Evolutionary conservation across 1,284 basidiomycete genomes (phyloP), one percentile per base, ranked within the genome.

Genomic region (Malassezia nana): DNA sequence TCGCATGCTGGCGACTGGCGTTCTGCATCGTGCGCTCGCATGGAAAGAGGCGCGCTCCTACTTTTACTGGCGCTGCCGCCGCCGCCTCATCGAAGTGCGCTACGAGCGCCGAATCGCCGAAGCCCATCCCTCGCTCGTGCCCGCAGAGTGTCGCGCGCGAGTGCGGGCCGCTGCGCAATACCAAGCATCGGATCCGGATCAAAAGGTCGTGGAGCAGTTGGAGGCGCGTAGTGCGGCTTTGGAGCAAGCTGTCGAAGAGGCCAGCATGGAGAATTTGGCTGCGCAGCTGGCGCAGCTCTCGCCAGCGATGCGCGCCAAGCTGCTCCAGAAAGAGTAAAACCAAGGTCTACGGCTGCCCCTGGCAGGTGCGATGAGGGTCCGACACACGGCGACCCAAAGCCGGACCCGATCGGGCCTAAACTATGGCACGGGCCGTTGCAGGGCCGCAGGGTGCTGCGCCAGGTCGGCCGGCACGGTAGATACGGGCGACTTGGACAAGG

Each of bases 1-100:
- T 56, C 87, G 92, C 57, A 96, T 98, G 92, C 87, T 94, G 77
- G 91, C 91, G 25, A 96, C 96, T 77, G 91, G 89, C 16, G 75
- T 75, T 25, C 73, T 94, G 86, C 72, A 90, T 85, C 40, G 86
- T 81, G 69, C 80, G 82, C 28, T 82, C 81, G 57, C 63, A 9
- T 75, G 74, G 74, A 85, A 85, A 74, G 82, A 89, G 59, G 84
- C 90, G 43, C 84, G 92, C 59, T 63, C 66, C 60, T 83, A 85
- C 75, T 96, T 99, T 82, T 98, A 95, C 80, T 92, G 89, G 89
- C 84, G 88, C 50, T 80, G 91, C 44, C 85, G 90, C 54, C 73
- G 79, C 46, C 76, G 80, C 60, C 65, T 81, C 42, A 53, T 58
- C 32, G 72, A 75, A 56, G 62, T 63, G 16, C 57, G 59, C 22